Evolutionary conservation across 257 asterid species (phyloP).

Genomic region (Parsonsia alboflavescens): DNA sequence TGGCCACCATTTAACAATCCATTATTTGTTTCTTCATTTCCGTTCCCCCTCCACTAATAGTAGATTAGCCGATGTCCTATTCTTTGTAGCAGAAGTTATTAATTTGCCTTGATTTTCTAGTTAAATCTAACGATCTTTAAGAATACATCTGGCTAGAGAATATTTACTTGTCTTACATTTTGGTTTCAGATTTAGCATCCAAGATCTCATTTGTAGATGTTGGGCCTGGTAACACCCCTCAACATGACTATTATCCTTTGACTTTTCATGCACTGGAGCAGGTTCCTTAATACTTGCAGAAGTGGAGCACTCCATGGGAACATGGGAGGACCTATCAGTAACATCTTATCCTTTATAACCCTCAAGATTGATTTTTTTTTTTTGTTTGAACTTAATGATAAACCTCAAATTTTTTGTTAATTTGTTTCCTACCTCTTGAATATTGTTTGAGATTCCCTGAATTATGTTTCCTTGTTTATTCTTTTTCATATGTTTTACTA

Average conservation of each 20-base stretch:
- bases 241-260: conserved; percentile 84
- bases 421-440: background rate
- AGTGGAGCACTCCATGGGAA: conserved; percentile 83
- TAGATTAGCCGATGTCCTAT: too few relatives aligned
- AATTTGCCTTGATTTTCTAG: too few relatives aligned
- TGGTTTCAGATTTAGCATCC: conserved; percentile 94
- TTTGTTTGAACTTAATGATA: background rate
- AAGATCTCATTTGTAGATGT: conserved; percentile 77
- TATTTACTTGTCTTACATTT: conserved; percentile 1
- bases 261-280: conserved; percentile 70
- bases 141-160: background rate
- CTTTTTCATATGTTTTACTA: background rate
- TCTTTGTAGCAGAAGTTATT: too few relatives aligned
- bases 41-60: too few relatives aligned
- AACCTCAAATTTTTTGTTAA: background rate
- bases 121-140: background rate
- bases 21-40: too few relatives aligned
- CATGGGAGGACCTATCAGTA: conserved; percentile 97
- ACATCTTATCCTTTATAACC: conserved; percentile 22
- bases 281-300: conserved; percentile 74
- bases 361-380: conserved; percentile 10
- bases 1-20: too few relatives aligned
- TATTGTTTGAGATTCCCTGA: background rate
- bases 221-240: conserved; percentile 88
- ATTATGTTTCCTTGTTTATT: background rate